Conservation (phyloP, 768 basidiomycete species). For the Tulasnella sp. region DNA sequence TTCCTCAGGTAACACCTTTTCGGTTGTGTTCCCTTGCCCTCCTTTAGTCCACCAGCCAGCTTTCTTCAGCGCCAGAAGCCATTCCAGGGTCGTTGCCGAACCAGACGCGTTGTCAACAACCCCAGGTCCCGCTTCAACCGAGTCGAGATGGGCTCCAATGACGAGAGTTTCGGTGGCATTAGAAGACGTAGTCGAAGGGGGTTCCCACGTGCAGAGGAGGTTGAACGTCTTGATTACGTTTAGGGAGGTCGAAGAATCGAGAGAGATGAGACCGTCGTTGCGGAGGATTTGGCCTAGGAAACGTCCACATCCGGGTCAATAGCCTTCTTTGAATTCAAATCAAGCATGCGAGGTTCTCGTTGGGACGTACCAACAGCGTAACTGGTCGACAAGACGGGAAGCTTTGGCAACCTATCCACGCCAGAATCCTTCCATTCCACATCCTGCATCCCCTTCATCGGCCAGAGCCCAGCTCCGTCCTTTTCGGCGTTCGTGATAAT, state of each 20-base stretch:
- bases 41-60: neutral
- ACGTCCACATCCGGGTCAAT: neutral
- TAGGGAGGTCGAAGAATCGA: neutral
- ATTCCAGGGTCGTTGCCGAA: neutral
- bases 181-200: neutral
- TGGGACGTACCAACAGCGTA: neutral
- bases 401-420: neutral
- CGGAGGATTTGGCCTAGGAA: neutral
- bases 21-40: neutral
- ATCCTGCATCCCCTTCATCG: neutral
- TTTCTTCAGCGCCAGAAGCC: neutral
- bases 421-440: neutral
- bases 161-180: neutral
- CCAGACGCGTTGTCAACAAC: constrained; percentile 2
- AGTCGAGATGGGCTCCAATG: constrained; percentile 4
- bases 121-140: neutral
- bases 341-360: neutral
- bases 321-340: neutral
- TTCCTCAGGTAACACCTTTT: neutral
- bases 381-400: neutral
- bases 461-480: neutral
- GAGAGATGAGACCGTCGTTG: neutral
- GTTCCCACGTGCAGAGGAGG: neutral
- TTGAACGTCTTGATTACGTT: neutral
- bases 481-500: neutral